phyloP scores from a whole-genome alignment of 1,284 basidiomycete genomes.

The Ceratobasidium sp. region DNA sequence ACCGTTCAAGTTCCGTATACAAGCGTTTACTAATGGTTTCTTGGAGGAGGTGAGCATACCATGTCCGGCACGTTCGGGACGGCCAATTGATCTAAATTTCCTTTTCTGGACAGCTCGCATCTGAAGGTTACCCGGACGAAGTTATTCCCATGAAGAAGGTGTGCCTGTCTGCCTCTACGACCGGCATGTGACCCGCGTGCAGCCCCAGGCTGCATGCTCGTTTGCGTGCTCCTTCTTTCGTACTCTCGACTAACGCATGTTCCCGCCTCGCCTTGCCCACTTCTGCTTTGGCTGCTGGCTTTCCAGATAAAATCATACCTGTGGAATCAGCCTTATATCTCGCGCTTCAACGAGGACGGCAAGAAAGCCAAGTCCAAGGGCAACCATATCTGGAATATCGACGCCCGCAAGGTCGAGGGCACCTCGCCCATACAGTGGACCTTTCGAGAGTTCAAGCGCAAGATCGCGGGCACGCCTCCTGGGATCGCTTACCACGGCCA shows the following conservation, averaged over 20 bases:
- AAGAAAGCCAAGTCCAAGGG: conserved; percentile 99
- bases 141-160: conserved; percentile 91
- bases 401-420: conserved; percentile 78
- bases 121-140: conserved; percentile 83
- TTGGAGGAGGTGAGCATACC: conserved; percentile 78
- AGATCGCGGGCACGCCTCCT: conserved; percentile 83
- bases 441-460: conserved; percentile 91
- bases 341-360: conserved; percentile 98
- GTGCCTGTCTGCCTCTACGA: conserved; percentile 31
- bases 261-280: not conserved
- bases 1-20: conserved; percentile 99
- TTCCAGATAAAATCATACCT: conserved; percentile 93
- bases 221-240: conserved; percentile 40
- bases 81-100: conserved; percentile 36
- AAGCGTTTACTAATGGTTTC: conserved; percentile 97
- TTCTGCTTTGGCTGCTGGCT: conserved; percentile 54
- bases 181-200: conserved; percentile 39
- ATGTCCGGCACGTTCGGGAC: conserved; percentile 28
- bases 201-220: conserved; percentile 20
- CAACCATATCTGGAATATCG: conserved; percentile 99
- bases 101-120: conserved; percentile 65
- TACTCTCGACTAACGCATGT: not conserved
- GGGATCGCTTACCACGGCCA: conserved; percentile 74
- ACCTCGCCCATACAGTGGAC: conserved; percentile 73
- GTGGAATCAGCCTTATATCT: conserved; percentile 93